These are phyloP conservation scores for Rhizopogon rudus DNA, from an alignment of 768 basidiomycete species.

Conservation along the genomic window DNA sequence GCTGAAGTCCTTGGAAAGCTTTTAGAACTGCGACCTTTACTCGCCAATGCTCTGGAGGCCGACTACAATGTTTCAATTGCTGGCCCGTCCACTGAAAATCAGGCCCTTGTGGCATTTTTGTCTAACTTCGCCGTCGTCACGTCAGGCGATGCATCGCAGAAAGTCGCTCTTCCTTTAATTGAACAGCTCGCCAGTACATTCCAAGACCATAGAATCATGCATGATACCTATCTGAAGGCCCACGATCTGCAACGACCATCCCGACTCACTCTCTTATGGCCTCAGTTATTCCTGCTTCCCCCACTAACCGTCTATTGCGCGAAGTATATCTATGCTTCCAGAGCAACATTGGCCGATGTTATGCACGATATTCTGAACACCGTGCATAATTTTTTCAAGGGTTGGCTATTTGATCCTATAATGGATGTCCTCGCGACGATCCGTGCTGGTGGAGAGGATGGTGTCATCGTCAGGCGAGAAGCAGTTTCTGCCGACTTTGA, in stretches of 20 bases:
- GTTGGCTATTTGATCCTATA: slow-evolving; percentile 88
- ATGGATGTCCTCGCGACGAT: slow-evolving; percentile 79
- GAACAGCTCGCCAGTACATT: slow-evolving; percentile 16
- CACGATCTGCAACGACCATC: slow-evolving; percentile 60
- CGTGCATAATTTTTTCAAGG: slow-evolving; percentile 62
- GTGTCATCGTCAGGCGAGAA: slow-evolving; percentile 72
- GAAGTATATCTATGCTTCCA: slow-evolving; percentile 51
- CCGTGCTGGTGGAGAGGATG: slow-evolving; percentile 70
- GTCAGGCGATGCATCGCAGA: slow-evolving; percentile 3
- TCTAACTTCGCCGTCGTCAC: slow-evolving; percentile 16
- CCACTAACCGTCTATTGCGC: slow-evolving; percentile 53
- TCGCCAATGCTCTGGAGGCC: slow-evolving; percentile 31
- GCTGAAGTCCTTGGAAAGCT: slow-evolving; percentile 66
- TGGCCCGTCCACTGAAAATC: background rate
- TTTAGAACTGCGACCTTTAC: slow-evolving; percentile 43
- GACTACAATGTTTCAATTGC: background rate
- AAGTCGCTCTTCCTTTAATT: slow-evolving; percentile 9
- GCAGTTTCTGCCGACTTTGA: slow-evolving; percentile 84
- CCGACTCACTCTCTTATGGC: slow-evolving; percentile 71
- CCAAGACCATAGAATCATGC: slow-evolving; percentile 23
- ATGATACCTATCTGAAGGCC: slow-evolving; percentile 23
- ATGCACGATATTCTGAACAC: slow-evolving; percentile 63
- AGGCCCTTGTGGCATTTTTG: slow-evolving; percentile 10
- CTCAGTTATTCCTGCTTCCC: slow-evolving; percentile 72
- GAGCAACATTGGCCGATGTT: slow-evolving; percentile 51